Base-by-base conservation (phyloP, 2,329 filamentous ascomycete genomes). In the Aspergillus fischeri region DNA sequence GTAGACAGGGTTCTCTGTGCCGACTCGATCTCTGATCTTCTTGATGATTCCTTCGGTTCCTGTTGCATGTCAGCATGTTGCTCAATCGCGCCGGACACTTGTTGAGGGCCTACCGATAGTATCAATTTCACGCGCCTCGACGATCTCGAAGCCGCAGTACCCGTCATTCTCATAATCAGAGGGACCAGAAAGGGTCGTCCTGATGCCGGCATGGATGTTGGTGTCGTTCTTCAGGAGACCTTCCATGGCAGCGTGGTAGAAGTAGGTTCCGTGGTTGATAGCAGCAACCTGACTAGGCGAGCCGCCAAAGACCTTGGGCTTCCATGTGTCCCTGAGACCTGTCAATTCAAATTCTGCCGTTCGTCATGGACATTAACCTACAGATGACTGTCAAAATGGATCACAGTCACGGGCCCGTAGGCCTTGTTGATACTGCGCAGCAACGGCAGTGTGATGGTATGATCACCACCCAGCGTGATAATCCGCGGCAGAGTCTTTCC, bases 181-280 rank as follows among this genome's bases (percentile, higher is more conserved):
- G 0, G 87, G 86, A 0, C 90, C 90, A 58, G 85, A 89, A 20
- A 94, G 80, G 2, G 90, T 94, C 0, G 91, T 94, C 55, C 91
- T 86, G 72, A 95, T 94, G 42, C 91, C 91, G 17, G 90, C 91
- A 71, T 95, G 91, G 74, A 95, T 92, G 75, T 92, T 93, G 64
- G 85, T 88, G 77, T 94, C 89, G 69, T 94, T 95, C 60, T 81
- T 81, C 21, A 95, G 79, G 17, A 94, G 79, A 2, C 91, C 91
- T 71, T 94, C 90, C 75, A 86, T 84, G 0, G 87, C 77, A 0
- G 90, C 91, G 70, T 93, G 89, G 76, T 88, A 94, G 77, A 95
- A 95, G 78, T 94, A 94, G 1, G 90, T 94, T 45, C 91, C 91
- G 76, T 94, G 90, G 76, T 94, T 95, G 77, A 95, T 87, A 62